A percentile compares a stretch with the other conserved stretches of the same genome.
phyloP scores from a whole-genome alignment of 306 rosid species.

The Fragaria nilgerrensis region DNA sequence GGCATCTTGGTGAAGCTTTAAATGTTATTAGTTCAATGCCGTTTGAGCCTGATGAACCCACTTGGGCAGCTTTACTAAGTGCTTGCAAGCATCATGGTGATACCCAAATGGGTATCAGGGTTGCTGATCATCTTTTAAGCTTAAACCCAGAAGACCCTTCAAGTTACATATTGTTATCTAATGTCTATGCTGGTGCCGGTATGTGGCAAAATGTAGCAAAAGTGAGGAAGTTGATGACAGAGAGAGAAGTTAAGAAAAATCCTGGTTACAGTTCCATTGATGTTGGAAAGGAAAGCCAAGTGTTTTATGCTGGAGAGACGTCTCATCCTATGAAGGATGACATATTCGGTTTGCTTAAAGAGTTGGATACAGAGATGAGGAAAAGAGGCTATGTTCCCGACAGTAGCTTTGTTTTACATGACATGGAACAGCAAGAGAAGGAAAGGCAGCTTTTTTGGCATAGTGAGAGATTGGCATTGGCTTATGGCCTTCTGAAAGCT shows the following conservation, averaged over 20 bases:
- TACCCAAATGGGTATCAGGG: slow-evolving; percentile 56
- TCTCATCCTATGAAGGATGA: slow-evolving; percentile 69
- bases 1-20: slow-evolving; percentile 84
- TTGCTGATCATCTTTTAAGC: slow-evolving; percentile 54
- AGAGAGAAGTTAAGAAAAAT: slow-evolving; percentile 63
- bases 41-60: slow-evolving; percentile 73
- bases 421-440: slow-evolving; percentile 81
- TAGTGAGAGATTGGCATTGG: slow-evolving; percentile 81
- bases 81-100: slow-evolving; percentile 73
- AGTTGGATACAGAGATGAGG: slow-evolving; percentile 68
- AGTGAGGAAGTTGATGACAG: slow-evolving; percentile 61
- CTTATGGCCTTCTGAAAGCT: slow-evolving; percentile 74
- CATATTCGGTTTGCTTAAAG: slow-evolving; percentile 51
- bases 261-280: slow-evolving; percentile 83
- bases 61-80: slow-evolving; percentile 86
- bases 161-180: slow-evolving; percentile 62
- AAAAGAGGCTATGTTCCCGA: slow-evolving; percentile 84
- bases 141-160: slow-evolving; percentile 68
- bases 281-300: slow-evolving; percentile 66
- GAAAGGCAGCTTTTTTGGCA: slow-evolving; percentile 86
- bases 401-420: slow-evolving; percentile 72
- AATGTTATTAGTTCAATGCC: slow-evolving; percentile 57
- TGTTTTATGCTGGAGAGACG: slow-evolving; percentile 87
- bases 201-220: slow-evolving; percentile 75
- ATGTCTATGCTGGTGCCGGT: slow-evolving; percentile 61